These are phyloP conservation scores for Lasiodiplodia hormozganensis DNA, from an alignment of 2,329 filamentous ascomycete genomes.

Conservation along the genomic window DNA sequence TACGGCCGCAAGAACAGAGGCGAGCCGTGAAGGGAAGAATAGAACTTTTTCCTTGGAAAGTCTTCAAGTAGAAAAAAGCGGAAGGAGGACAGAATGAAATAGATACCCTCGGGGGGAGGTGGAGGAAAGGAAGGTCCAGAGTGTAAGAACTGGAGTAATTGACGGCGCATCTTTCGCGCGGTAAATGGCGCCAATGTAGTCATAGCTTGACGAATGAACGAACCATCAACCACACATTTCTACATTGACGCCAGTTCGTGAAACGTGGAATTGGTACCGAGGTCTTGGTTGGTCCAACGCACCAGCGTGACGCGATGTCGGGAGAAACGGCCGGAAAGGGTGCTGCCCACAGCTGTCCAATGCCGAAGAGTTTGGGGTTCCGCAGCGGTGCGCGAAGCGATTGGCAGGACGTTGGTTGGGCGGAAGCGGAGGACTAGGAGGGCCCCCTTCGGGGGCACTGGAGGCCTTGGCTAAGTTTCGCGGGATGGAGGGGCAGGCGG, in stretches of 20 bases:
- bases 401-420: background rate
- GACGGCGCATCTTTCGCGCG: background rate
- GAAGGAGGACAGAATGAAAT: background rate
- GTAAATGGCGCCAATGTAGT: background rate
- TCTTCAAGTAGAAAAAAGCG: background rate
- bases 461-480: too few relatives aligned
- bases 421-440: background rate
- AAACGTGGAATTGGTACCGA: background rate
- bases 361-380: background rate
- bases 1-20: conserved; percentile 19
- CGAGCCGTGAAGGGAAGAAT: conserved; percentile 4
- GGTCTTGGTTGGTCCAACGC: background rate
- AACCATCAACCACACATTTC: background rate
- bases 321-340: background rate
- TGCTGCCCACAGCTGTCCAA: background rate
- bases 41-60: background rate
- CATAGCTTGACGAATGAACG: conserved; percentile 6
- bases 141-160: background rate
- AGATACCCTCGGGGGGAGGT: conserved; percentile 12
- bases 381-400: background rate
- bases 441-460: too few relatives aligned
- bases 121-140: background rate
- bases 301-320: background rate
- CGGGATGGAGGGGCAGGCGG: conserved; percentile 15
- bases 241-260: background rate